These are phyloP conservation scores for Jackrogersella minutella DNA, from an alignment of 495 filamentous ascomycete species.

Conservation along the genomic window DNA sequence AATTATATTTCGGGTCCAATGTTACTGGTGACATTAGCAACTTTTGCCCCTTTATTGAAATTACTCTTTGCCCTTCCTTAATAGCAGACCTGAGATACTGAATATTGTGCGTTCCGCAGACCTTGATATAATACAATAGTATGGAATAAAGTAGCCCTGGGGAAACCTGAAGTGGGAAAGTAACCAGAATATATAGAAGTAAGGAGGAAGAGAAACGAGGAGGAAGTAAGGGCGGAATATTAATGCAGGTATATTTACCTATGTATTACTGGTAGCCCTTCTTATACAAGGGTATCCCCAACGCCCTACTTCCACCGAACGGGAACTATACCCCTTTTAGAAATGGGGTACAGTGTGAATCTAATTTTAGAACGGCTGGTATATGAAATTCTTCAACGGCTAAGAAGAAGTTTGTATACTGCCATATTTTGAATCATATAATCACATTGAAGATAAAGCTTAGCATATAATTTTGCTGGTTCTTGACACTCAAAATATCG, in stretches of 20 bases:
- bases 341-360: not conserved
- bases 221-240: not conserved
- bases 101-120: too few relatives aligned
- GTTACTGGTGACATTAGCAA: too few relatives aligned
- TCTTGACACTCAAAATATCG: not conserved
- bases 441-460: not conserved
- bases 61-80: too few relatives aligned
- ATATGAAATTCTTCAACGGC: not conserved
- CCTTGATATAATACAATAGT: too few relatives aligned
- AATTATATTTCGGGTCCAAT: too few relatives aligned
- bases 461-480: not conserved
- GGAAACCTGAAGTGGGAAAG: too few relatives aligned
- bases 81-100: too few relatives aligned
- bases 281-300: not conserved
- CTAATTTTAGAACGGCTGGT: not conserved
- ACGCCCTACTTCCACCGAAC: not conserved
- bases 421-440: slow-evolving; percentile 12
- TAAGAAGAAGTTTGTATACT: not conserved
- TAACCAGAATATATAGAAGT: too few relatives aligned
- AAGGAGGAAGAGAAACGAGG: not conserved
- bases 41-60: too few relatives aligned
- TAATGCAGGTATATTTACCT: not conserved
- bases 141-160: too few relatives aligned
- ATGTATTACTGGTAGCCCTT: not conserved
- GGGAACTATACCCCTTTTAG: not conserved